Evolutionary conservation across 345 rosid species (phyloP), one percentile per base, ranked within the genome.

Genomic region (Passiflora organensis): DNA sequence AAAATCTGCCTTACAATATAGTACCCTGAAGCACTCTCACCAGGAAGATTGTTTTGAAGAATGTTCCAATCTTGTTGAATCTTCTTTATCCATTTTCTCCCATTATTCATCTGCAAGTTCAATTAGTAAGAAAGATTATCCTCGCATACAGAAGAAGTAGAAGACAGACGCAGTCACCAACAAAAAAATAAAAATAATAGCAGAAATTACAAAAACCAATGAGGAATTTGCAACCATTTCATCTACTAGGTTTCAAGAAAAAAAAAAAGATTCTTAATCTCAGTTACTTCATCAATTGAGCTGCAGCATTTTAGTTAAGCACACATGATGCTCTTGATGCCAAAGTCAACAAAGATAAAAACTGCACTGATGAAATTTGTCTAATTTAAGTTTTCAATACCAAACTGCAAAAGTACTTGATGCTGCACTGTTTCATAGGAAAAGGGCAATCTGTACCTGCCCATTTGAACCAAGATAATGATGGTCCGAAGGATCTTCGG

Each of bases 41-140:
- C 99, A 10, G 97, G 97, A 43, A 93, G 86, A 72, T 86, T 93
- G 79, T 85, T 87, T 71, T 89, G 96, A 69, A 94, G 95, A 73
- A 94, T 85, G 74, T 68, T 84, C 97, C 97, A 94, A 62, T 87
- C 97, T 72, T 89, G 99, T 68, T 94, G 95, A 60, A 94, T 85
- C 82, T 94, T 94, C 82, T 80, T 89, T 43, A 87, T 60, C 97
- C 97, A 94, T 72, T 78, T 75, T 76, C 97, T 82, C 68, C 85
- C 86, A 62, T 73, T 74, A 72, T 74, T 82, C 54, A 52, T 68
- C 99, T 94, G 85, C 69, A 72, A 58, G 59, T 54, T 59, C 52
- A 51, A 46, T 51, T 45, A 38, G 59, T 13, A 2, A 39, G 14
- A 38, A 20, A 53, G 47, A 28, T 28, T 28, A 28, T 28, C 34